Evolutionary conservation across 305 asterid species (phyloP), one percentile per base, ranked within the genome.

Genomic region (Fraxinus paxiana): DNA sequence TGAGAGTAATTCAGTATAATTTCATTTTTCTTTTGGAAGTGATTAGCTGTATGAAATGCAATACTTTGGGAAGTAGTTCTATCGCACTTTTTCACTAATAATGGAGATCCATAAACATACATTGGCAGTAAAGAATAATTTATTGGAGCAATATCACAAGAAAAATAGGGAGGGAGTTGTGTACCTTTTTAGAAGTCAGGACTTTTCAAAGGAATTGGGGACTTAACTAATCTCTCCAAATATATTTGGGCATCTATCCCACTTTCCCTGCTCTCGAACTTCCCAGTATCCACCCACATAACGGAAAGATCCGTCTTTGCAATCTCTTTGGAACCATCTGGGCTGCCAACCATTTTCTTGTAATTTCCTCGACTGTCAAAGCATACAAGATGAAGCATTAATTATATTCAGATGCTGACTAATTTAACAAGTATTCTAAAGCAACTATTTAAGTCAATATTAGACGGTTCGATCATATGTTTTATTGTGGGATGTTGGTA

Each of bases 271-370:
- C 77, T 95, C 94, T 26, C 98, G 88, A 51, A 97, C 90, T 89
- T 92, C 98, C 98, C 98, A 95, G 83, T 95, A 95, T 63, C 97
- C 97, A 54, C 97, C 98, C 8, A 56, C 41, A 75, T 90, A 95
- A 31, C 75, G 87, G 78, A 88, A 95, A 31, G 94, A 85, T 80
- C 97, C 90, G 38, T 82, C 97, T 63, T 87, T 93, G 15, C 90
- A 83, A 4, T 90, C 92, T 82, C 86, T 89, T 67, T 82, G 24
- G 85, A 95, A 95, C 99, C 99, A 95, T 82, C 92, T 87, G 0
- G 99, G 96, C 79, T 84, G 92, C 98, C 99, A 95, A 33, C 99
- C 99, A 77, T 90, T 86, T 88, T 93, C 98, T 92, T 95, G 99
- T 83, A 93, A 76, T 87, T 95, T 92, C 85, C 97, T 92, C 0